Conservation (phyloP, 371 early-diverging fungal species). For the Funneliformis caledonium region DNA sequence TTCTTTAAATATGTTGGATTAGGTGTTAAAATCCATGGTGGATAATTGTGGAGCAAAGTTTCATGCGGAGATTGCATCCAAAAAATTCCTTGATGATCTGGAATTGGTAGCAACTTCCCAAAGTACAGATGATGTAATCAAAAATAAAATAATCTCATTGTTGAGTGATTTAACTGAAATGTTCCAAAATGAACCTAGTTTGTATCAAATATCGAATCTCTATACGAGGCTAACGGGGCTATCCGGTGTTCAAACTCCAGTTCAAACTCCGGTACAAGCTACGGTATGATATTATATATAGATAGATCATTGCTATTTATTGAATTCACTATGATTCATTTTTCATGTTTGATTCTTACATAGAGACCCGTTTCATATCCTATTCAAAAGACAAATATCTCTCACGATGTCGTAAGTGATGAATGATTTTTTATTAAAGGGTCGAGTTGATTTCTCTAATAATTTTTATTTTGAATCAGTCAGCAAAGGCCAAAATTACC, state of each 20-base stretch:
- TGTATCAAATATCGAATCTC: constrained; percentile 19
- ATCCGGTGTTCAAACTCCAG: too few species aligned
- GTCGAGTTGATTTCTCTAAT: neutral
- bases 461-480: neutral
- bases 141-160: neutral
- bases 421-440: neutral
- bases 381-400: neutral
- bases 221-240: neutral
- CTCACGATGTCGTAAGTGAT: neutral
- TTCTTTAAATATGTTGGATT: neutral
- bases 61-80: constrained; percentile 30
- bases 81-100: constrained; percentile 25
- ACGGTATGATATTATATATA: neutral
- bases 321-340: too few species aligned
- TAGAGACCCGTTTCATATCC: neutral
- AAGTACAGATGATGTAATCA: neutral
- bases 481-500: constrained; percentile 39
- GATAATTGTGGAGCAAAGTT: constrained; percentile 36
- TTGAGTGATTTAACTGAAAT: neutral
- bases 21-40: constrained; percentile 22
- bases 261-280: neutral
- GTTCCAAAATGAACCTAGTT: constrained; percentile 32
- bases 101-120: constrained; percentile 11
- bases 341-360: neutral
- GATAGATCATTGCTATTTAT: neutral